phyloP scores from a whole-genome alignment of 441 rosid species.

The Corymbia citriodora region DNA sequence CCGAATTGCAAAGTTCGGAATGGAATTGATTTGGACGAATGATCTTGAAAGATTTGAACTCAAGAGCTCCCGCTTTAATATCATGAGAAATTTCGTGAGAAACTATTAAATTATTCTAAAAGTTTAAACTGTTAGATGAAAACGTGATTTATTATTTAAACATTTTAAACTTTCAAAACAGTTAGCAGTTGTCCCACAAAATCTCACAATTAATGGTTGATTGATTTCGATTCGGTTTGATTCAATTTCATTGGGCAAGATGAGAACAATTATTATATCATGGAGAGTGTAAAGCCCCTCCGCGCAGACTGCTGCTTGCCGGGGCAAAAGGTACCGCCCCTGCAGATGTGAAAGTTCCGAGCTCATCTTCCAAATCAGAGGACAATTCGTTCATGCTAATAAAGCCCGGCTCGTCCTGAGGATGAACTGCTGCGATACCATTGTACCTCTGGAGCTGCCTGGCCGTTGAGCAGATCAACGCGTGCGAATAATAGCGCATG shows the following conservation, averaged over 20 bases:
- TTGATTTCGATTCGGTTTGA: neutral
- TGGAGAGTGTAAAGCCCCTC: neutral
- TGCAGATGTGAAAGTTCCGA: neutral
- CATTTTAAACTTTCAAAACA: too few relatives aligned
- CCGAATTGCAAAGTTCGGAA: neutral
- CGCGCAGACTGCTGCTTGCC: neutral
- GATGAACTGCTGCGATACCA: neutral
- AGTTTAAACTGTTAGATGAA: too few relatives aligned
- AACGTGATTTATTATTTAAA: too few relatives aligned
- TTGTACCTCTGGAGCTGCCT: too few relatives aligned
- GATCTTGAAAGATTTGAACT: too few relatives aligned
- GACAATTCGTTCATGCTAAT: neutral
- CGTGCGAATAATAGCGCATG: too few relatives aligned
- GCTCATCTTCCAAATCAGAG: neutral
- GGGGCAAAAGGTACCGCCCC: neutral
- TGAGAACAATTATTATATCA: neutral
- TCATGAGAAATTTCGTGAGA: too few relatives aligned
- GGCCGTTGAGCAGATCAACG: too few relatives aligned
- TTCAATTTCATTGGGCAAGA: neutral
- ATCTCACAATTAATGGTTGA: rapidly evolving
- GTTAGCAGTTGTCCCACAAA: rapidly evolving
- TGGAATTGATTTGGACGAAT: neutral
- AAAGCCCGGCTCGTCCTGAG: neutral
- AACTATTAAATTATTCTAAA: too few relatives aligned
- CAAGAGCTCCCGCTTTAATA: too few relatives aligned